phyloP scores from a whole-genome alignment of 495 filamentous ascomycete species.

The Opeltia flavorubescens region DNA sequence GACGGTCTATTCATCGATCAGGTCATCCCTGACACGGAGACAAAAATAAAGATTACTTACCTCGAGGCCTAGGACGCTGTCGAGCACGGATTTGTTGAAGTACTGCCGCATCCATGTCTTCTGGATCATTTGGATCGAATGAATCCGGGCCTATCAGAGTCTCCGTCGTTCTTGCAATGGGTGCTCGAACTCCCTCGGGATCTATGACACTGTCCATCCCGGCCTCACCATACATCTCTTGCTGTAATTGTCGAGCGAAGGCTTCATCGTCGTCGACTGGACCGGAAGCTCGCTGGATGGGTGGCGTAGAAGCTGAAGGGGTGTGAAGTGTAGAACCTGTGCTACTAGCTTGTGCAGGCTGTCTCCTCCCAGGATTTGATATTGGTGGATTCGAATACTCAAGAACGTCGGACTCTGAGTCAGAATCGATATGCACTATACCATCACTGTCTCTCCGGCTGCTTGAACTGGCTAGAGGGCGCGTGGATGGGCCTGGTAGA shows the following conservation, averaged over 20 bases:
- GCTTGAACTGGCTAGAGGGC: constrained; percentile 12
- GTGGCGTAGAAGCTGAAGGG: constrained; percentile 10
- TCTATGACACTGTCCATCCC: constrained; percentile 23
- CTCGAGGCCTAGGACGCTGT: constrained; percentile 28
- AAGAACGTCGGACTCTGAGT: constrained; percentile 23
- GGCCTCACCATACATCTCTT: constrained; percentile 66
- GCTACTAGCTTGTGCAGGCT: neutral
- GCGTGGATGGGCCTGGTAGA: constrained; percentile 15
- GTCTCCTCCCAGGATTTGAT: neutral
- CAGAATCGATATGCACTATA: constrained; percentile 58
- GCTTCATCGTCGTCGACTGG: constrained; percentile 72
- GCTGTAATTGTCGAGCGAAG: constrained; percentile 79
- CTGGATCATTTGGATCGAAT: constrained; percentile 37
- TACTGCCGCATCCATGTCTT: constrained; percentile 47
- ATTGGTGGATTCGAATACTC: constrained; percentile 4
- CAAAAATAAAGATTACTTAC: constrained; percentile 19
- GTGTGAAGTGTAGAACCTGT: constrained; percentile 9
- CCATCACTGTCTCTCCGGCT: constrained; percentile 38
- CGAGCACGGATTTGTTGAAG: constrained; percentile 49
- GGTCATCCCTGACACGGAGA: neutral
- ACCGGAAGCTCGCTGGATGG: neutral
- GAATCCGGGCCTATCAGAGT: constrained; percentile 65
- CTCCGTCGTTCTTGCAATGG: constrained; percentile 82
- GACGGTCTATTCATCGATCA: constrained; percentile 28
- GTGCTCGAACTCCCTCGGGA: constrained; percentile 65